phyloP scores from a whole-genome alignment of 306 rosid species.

The Glycine latifolia region DNA sequence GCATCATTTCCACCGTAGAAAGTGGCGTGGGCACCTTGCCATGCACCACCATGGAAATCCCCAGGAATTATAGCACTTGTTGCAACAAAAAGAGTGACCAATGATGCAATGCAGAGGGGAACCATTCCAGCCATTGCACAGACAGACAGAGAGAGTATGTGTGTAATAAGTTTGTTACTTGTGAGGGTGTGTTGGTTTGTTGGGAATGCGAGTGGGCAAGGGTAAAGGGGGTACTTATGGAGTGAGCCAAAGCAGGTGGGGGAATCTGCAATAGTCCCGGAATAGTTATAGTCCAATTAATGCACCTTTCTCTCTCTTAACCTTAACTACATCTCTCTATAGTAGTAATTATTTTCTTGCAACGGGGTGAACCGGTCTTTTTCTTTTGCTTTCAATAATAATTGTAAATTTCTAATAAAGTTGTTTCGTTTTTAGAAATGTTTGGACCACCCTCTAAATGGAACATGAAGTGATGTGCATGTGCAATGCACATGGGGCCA shows the following conservation, averaged over 20 bases:
- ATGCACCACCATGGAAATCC: slow-evolving; percentile 65
- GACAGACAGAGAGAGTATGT: neutral
- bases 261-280: slow-evolving; percentile 30
- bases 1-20: slow-evolving; percentile 94
- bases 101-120: slow-evolving; percentile 54
- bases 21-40: slow-evolving; percentile 89
- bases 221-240: slow-evolving; percentile 65
- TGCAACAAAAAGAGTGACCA: slow-evolving; percentile 52
- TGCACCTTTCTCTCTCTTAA: slow-evolving; percentile 2
- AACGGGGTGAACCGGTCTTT: neutral
- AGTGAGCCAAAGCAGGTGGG: slow-evolving; percentile 39
- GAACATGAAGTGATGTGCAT: slow-evolving; percentile 52
- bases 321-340: neutral
- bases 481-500: slow-evolving; percentile 58
- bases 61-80: slow-evolving; percentile 75
- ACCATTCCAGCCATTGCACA: slow-evolving; percentile 51
- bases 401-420: neutral
- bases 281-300: slow-evolving; percentile 34
- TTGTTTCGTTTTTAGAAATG: neutral
- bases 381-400: too few species aligned
- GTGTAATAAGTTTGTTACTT: neutral
- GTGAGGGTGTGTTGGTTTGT: neutral
- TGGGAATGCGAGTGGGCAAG: slow-evolving; percentile 48
- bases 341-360: neutral
- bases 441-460: slow-evolving; percentile 31